phyloP scores from a whole-genome alignment of 1,284 basidiomycete species.

The Rhodotorula sp. region DNA sequence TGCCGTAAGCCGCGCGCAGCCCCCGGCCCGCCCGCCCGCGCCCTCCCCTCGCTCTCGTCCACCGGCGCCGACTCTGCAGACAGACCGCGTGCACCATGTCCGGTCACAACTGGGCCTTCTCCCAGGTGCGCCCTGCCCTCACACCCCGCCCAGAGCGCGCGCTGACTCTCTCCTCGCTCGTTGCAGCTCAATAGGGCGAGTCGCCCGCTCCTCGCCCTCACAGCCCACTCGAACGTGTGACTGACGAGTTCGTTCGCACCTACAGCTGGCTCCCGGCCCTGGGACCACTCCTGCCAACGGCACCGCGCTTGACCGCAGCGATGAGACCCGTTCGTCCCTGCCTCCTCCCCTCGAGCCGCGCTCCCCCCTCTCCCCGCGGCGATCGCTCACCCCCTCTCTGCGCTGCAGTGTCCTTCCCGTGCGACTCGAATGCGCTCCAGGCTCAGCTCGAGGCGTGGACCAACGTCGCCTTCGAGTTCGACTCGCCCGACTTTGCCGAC shows the following conservation, averaged over 20 bases:
- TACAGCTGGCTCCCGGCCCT: constrained; percentile 28
- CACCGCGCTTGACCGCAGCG: constrained; percentile 21
- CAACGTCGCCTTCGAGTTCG: constrained; percentile 73
- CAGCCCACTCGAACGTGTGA: background rate
- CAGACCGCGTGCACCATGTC: background rate
- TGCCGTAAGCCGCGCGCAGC: too few species aligned
- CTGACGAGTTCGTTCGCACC: background rate
- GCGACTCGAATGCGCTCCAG: constrained; percentile 58
- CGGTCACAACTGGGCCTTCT: constrained; percentile 3
- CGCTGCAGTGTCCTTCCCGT: constrained; percentile 40
- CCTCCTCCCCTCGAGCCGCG: too few species aligned
- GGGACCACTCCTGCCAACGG: constrained; percentile 32
- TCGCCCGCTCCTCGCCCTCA: background rate
- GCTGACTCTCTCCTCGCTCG: constrained; percentile 12
- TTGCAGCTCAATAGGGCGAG: constrained; percentile 34
- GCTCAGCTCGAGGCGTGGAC: constrained; percentile 83
- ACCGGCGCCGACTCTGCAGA: background rate
- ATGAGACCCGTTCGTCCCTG: constrained; percentile 19
- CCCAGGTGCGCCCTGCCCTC: background rate
- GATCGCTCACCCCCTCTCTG: background rate
- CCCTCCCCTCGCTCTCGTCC: background rate
- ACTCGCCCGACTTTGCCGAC: constrained; percentile 58
- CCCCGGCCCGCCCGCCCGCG: too few species aligned
- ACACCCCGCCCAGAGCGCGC: too few species aligned
- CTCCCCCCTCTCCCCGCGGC: background rate